Conservation (phyloP, 1,284 basidiomycete species). For the Boletus sp. region DNA sequence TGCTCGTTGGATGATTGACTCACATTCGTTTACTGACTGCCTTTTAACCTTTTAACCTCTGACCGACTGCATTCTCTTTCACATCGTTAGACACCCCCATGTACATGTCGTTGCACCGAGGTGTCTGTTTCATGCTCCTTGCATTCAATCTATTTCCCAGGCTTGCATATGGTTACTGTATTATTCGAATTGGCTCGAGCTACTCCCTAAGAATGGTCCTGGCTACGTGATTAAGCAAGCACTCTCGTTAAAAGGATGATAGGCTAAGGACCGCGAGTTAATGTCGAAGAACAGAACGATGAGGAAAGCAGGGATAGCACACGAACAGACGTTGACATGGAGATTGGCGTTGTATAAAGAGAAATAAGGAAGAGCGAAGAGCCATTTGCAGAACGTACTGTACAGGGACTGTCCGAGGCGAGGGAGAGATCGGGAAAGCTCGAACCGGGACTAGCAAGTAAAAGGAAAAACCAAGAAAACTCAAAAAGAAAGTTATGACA, state of each 20-base stretch:
- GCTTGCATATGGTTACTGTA: background rate
- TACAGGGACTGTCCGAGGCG: slow-evolving; percentile 23
- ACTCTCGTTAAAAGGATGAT: slow-evolving; percentile 15
- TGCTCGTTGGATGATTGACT: background rate
- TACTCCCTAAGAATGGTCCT: background rate
- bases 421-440: background rate
- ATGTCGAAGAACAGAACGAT: background rate
- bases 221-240: slow-evolving; percentile 20
- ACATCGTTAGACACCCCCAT: background rate
- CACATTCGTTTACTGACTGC: background rate
- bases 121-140: background rate
- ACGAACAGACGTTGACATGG: slow-evolving; percentile 7
- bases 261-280: slow-evolving; percentile 15
- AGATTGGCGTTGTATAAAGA: slow-evolving; percentile 28
- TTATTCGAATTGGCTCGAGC: background rate
- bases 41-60: background rate
- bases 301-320: slow-evolving; percentile 10
- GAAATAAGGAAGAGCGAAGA: slow-evolving; percentile 30
- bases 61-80: background rate
- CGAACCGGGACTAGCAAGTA: slow-evolving; percentile 6
- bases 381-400: slow-evolving; percentile 20
- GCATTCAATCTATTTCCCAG: too few relatives aligned
- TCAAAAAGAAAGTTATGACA: background rate
- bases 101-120: background rate
- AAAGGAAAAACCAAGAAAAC: slow-evolving; percentile 2